Conservation (phyloP, 345 rosid genomes). For the Laguncularia racemosa region DNA sequence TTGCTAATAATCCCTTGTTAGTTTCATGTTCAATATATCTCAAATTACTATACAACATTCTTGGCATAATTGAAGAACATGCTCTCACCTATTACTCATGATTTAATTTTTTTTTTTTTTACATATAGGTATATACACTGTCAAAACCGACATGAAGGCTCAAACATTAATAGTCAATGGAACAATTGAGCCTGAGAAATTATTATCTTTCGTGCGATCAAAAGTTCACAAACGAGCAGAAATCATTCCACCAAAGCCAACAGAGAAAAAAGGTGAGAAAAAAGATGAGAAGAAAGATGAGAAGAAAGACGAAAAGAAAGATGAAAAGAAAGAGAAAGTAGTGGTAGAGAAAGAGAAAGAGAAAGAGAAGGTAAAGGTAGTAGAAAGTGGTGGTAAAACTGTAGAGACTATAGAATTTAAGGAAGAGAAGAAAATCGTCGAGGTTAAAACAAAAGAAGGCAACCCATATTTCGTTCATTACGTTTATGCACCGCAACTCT, state of each 20-base stretch:
- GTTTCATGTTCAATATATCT: background rate
- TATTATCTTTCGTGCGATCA: constrained; percentile 36
- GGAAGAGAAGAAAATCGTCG: constrained; percentile 31
- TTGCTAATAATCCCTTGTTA: no score
- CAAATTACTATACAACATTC: background rate
- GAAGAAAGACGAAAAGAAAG: constrained; percentile 22
- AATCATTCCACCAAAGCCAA: constrained; percentile 36
- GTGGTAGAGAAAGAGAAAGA: constrained; percentile 17
- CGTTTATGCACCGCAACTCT: constrained; percentile 72
- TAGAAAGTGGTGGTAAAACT: constrained; percentile 18
- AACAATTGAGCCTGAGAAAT: constrained; percentile 46
- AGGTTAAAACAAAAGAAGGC: constrained; percentile 37
- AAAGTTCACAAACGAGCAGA: constrained; percentile 67
- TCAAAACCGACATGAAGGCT: constrained; percentile 55
- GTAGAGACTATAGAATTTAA: constrained; percentile 21
- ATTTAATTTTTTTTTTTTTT: background rate
- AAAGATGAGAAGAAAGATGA: constrained; percentile 19
- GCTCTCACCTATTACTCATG: background rate
- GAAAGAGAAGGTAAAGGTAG: constrained; percentile 6
- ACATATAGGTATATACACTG: constrained; percentile 56
- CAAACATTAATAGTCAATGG: constrained; percentile 70
- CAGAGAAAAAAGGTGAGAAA: constrained; percentile 21
- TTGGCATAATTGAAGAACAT: background rate
- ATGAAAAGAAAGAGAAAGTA: constrained; percentile 11
- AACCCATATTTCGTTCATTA: constrained; percentile 69